Evolutionary conservation across 805 yeast genomes (phyloP).

Genomic region (Candida ponderosae): DNA sequence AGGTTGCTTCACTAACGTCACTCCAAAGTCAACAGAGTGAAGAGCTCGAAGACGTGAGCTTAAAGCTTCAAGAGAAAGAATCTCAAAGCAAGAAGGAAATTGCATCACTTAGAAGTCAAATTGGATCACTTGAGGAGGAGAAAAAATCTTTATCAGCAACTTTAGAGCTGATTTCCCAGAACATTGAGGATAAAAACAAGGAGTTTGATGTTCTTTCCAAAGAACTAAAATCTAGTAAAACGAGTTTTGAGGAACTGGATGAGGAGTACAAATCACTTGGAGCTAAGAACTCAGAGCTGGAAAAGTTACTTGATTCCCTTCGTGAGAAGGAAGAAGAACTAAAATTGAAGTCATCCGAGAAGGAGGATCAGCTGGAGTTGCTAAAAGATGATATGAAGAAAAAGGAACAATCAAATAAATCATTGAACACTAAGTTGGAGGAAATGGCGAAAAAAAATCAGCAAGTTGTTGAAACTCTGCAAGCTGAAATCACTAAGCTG

Average conservation of each 20-base stretch:
- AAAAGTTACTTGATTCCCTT: not conserved
- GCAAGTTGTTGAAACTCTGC: constrained; percentile 16
- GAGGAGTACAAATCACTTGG: not conserved
- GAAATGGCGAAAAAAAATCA: constrained; percentile 14
- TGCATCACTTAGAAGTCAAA: constrained; percentile 16
- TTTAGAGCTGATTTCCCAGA: constrained; percentile 24
- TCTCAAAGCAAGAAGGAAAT: constrained; percentile 19
- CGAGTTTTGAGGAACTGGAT: not conserved
- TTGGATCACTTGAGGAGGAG: constrained; percentile 21
- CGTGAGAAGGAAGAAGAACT: not conserved
- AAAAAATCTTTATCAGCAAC: constrained; percentile 25
- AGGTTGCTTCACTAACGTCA: too few species aligned
- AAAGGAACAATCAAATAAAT: constrained; percentile 8
- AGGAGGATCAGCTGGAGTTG: constrained; percentile 2
- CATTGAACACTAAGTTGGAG: constrained; percentile 12
- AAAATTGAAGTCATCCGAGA: not conserved
- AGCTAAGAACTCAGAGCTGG: not conserved
- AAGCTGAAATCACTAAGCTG: constrained; percentile 21
- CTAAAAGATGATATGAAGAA: constrained; percentile 6
- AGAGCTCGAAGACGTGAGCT: constrained; percentile 13
- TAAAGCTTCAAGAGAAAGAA: constrained; percentile 21
- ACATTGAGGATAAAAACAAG: constrained; percentile 20
- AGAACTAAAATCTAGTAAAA: constrained; percentile 5
- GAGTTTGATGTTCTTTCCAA: constrained; percentile 12
- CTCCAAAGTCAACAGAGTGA: constrained; percentile 1